phyloP scores from a whole-genome alignment of 2,329 filamentous ascomycete species.

The Nannizziopsis barbatae region DNA sequence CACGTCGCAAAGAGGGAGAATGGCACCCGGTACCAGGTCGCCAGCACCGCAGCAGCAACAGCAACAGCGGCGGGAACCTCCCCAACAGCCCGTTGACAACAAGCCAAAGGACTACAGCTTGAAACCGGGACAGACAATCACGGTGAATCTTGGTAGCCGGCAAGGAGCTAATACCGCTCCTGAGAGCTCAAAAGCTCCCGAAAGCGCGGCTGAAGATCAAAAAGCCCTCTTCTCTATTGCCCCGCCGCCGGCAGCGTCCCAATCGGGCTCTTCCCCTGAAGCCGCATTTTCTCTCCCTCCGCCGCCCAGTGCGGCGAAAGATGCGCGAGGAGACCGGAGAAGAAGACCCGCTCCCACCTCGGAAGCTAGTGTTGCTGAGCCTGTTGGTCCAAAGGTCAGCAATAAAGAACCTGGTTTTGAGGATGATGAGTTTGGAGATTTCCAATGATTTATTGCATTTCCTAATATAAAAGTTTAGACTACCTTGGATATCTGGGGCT shows the following conservation, averaged over 20 bases:
- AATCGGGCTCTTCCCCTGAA: neutral
- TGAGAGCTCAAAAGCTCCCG: neutral
- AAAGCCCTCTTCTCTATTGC: slow-evolving; percentile 60
- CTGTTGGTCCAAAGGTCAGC: slow-evolving; percentile 30
- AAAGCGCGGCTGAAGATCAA: slow-evolving; percentile 26
- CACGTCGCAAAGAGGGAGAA: neutral
- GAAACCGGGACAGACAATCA: slow-evolving; percentile 84
- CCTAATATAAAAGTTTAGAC: no score
- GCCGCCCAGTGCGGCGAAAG: slow-evolving; percentile 42
- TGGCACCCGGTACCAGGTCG: neutral
- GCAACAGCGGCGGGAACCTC: slow-evolving; percentile 20
- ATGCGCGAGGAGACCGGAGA: slow-evolving; percentile 47
- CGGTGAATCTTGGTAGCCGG: slow-evolving; percentile 59
- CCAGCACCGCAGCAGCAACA: neutral
- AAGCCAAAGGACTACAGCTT: slow-evolving; percentile 60
- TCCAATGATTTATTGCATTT: slow-evolving; percentile 38
- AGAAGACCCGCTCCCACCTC: slow-evolving; percentile 44
- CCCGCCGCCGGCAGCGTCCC: slow-evolving; percentile 40
- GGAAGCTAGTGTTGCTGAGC: slow-evolving; percentile 35
- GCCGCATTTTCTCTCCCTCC: slow-evolving; percentile 44
- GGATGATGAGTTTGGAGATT: slow-evolving; percentile 80
- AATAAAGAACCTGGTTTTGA: slow-evolving; percentile 43
- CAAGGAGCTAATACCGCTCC: slow-evolving; percentile 30
- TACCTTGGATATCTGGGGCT: no score
- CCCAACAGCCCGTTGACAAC: slow-evolving; percentile 41